These are phyloP conservation scores for Brassica rapa DNA, from an alignment of 345 rosid genomes.

Conservation along the genomic window DNA sequence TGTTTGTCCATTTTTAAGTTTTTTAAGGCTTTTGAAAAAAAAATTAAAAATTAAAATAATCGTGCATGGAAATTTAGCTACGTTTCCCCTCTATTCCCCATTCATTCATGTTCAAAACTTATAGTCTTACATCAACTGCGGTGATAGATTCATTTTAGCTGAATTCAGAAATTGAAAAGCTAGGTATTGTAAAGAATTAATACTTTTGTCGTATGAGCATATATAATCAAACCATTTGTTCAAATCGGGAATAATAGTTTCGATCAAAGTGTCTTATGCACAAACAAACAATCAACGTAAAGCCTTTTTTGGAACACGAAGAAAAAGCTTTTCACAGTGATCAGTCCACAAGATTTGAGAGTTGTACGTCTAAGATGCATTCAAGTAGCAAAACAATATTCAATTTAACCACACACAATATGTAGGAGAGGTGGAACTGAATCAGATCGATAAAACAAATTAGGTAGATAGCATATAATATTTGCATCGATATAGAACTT, in stretches of 20 bases:
- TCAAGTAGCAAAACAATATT: not conserved
- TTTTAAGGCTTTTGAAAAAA: not conserved
- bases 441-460: not conserved
- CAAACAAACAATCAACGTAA: not conserved
- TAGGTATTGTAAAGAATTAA: not conserved
- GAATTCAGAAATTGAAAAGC: not conserved
- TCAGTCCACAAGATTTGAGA: no score
- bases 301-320: no score
- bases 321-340: no score
- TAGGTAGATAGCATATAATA: not conserved
- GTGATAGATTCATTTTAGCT: not conserved
- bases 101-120: slow-evolving; percentile 15
- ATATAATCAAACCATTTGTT: not conserved
- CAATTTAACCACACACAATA: not conserved
- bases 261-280: not conserved
- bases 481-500: not conserved
- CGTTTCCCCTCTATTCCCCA: slow-evolving; percentile 19
- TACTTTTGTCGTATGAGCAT: not conserved
- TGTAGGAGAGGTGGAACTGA: not conserved
- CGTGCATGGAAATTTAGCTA: slow-evolving; percentile 35
- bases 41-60: not conserved
- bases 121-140: not conserved
- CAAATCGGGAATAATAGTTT: not conserved
- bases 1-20: slow-evolving; percentile 1
- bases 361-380: no score